A percentile compares a stretch with the other conserved stretches of the same genome.
Conservation (phyloP, 2,329 filamentous ascomycete species). For the Neopestalotiopsis sp. region DNA sequence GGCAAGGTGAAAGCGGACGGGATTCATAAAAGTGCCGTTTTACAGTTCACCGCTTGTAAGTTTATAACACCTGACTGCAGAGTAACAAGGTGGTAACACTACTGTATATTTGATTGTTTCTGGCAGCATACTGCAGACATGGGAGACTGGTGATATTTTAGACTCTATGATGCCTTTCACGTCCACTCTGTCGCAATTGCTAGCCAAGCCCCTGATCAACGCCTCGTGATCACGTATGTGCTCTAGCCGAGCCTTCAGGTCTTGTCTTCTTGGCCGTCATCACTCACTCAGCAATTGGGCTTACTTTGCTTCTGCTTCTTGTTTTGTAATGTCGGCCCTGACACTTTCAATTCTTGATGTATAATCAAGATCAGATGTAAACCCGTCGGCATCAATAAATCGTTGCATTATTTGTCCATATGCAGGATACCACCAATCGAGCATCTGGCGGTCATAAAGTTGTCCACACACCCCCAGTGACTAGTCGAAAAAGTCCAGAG, state of each 20-base stretch:
- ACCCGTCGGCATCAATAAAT: too few species aligned
- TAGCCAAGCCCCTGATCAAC: not conserved
- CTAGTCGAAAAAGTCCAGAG: too few species aligned
- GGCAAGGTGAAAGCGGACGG: not conserved
- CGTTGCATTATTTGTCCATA: too few species aligned
- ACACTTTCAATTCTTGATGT: not conserved
- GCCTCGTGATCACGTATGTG: not conserved
- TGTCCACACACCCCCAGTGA: not conserved
- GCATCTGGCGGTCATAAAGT: not conserved
- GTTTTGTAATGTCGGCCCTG: not conserved
- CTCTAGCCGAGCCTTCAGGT: not conserved
- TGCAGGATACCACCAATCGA: not conserved
- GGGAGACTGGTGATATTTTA: not conserved
- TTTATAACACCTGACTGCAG: not conserved
- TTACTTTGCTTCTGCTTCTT: not conserved
- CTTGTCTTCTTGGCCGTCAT: not conserved
- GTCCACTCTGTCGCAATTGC: slow-evolving; percentile 12
- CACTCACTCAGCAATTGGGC: not conserved
- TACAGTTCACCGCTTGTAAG: not conserved
- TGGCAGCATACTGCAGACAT: not conserved
- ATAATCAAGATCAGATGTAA: not conserved
- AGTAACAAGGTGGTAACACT: not conserved
- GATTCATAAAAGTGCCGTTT: not conserved
- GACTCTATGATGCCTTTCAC: slow-evolving; percentile 10
- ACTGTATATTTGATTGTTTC: not conserved